phyloP scores from a whole-genome alignment of 2,329 filamentous ascomycete species.

The Fusarium udum region DNA sequence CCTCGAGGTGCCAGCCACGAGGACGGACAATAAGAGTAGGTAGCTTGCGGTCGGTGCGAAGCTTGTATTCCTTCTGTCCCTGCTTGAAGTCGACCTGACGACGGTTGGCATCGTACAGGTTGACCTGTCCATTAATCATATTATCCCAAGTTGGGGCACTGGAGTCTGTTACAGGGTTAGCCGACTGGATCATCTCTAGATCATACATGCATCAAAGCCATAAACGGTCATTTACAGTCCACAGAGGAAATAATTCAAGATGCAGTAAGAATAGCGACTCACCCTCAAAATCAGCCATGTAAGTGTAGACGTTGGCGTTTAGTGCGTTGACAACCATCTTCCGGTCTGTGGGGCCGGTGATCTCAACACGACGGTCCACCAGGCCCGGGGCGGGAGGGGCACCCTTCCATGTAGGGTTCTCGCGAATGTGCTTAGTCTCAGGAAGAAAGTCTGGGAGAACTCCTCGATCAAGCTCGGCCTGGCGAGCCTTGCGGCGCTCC shows the following conservation, averaged over 20 bases:
- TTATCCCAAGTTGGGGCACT: constrained; percentile 98
- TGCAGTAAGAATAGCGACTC: constrained; percentile 42
- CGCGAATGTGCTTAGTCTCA: constrained; percentile 94
- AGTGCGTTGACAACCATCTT: constrained; percentile 99
- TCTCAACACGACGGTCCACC: constrained; percentile 93
- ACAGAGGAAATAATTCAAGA: not conserved
- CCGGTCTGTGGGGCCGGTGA: constrained; percentile 94
- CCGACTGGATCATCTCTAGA: not conserved
- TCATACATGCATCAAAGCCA: not conserved
- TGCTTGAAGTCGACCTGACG: constrained; percentile 96
- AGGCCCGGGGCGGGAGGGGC: constrained; percentile 91
- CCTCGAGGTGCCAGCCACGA: constrained; percentile 96
- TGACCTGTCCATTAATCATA: constrained; percentile 98
- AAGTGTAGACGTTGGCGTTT: constrained; percentile 97
- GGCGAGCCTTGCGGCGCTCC: constrained; percentile 84
- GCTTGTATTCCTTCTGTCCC: constrained; percentile 95
- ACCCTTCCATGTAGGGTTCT: constrained; percentile 93
- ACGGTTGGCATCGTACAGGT: constrained; percentile 95
- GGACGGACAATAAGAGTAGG: constrained; percentile 95
- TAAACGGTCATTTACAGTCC: not conserved
- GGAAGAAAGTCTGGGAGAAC: constrained; percentile 91
- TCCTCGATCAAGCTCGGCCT: constrained; percentile 93
- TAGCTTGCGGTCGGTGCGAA: constrained; percentile 84
- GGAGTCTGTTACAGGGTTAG: constrained; percentile 70
- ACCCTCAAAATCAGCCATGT: constrained; percentile 99